Base-by-base conservation (phyloP, 345 rosid genomes). In the Pistacia atlantica region DNA sequence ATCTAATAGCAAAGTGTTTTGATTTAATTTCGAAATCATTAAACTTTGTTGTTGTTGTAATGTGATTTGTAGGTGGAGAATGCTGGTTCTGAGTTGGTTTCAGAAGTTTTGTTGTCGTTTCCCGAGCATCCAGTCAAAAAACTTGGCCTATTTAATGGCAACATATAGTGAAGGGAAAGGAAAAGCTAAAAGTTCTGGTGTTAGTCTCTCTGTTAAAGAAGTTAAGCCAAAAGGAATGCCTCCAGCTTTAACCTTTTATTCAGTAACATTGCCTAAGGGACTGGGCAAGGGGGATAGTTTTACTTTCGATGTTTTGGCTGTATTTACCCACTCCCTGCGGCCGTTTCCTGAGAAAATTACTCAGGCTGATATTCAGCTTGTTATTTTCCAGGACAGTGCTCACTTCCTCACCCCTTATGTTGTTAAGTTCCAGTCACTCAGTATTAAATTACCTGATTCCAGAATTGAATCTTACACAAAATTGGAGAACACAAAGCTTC, bases 351-450 rank as follows among this genome's bases (percentile, higher is more conserved):
- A 92, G 86, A 84, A 91, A 81, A 97, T 94, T 28, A 86, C 81
- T 22, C 99, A 97, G 86, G 90, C 90, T 75, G 97, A 92, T 77
- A 83, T 86, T 72, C 99, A 97, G 85, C 97, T 97, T 71, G 92
- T 94, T 42, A 77, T 94, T 79, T 90, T 84, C 77, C 90, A 90
- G 82, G 99, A 94, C 52, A 92, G 88, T 71, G 90, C 94, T 2
- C 71, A 90, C 76, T 94, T 80, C 81, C 91, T 97, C 55, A 85
- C 97, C 61, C 97, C 98, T 68, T 94, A 97, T 62, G 77, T 28
- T 0, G 96, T 91, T 16, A 92, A 92, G 69, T 82, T 76, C 65
- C 99, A 94, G 89, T 86, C 97, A 0, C 84, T 97, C 71, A 82
- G 76, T 77, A 78, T 92, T 75, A 94, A 91, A 68, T 82, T 94